A percentile compares a stretch with the other conserved stretches of the same genome.
Conservation (phyloP, 768 basidiomycete species). For the Tephrocybe sp. region DNA sequence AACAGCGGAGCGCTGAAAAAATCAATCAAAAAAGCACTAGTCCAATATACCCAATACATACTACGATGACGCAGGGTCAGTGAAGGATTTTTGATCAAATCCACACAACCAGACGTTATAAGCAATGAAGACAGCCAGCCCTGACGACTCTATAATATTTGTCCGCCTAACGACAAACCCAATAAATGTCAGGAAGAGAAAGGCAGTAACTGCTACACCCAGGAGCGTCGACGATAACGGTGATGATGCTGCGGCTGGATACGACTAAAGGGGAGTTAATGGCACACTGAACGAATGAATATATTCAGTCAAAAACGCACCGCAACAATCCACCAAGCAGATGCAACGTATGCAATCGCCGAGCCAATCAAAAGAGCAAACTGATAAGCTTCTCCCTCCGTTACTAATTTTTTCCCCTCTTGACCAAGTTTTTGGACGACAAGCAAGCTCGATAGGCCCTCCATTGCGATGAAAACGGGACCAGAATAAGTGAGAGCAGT, state of each 20-base stretch:
- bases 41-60: slow-evolving; percentile 33
- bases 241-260: slow-evolving; percentile 78
- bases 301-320: slow-evolving; percentile 40
- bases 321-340: slow-evolving; percentile 84
- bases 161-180: slow-evolving; percentile 87
- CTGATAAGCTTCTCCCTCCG: slow-evolving; percentile 70
- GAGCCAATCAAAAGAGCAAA: slow-evolving; percentile 73
- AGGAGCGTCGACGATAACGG: slow-evolving; percentile 87
- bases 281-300: neutral
- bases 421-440: slow-evolving; percentile 82
- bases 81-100: slow-evolving; percentile 70
- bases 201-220: slow-evolving; percentile 83
- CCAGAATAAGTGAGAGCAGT: slow-evolving; percentile 65
- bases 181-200: slow-evolving; percentile 88
- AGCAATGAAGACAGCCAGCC: slow-evolving; percentile 83
- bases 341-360: slow-evolving; percentile 75
- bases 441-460: slow-evolving; percentile 80
- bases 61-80: slow-evolving; percentile 76
- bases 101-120: slow-evolving; percentile 91
- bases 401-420: slow-evolving; percentile 67
- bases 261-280: slow-evolving; percentile 48
- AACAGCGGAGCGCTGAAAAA: slow-evolving; percentile 63
- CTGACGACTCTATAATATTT: slow-evolving; percentile 89
- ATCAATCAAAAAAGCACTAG: slow-evolving; percentile 1
- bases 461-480: slow-evolving; percentile 77